Conservation (phyloP, 2,329 filamentous ascomycete genomes). For the Fusarium gaditjirri region DNA sequence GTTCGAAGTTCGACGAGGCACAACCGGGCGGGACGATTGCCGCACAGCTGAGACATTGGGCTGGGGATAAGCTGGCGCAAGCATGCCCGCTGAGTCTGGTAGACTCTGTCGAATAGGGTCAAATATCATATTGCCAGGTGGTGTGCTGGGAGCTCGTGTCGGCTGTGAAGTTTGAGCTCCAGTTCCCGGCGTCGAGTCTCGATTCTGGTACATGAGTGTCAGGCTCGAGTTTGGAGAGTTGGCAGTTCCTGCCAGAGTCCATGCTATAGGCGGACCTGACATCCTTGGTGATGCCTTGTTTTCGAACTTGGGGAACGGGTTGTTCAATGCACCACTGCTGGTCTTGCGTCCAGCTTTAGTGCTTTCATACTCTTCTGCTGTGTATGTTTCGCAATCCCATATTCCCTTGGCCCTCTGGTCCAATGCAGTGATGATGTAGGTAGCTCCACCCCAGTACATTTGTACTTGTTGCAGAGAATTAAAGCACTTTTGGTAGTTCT, state of each 20-base stretch:
- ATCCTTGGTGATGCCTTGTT: constrained; percentile 61
- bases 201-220: constrained; percentile 79
- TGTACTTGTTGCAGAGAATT: constrained; percentile 85
- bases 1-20: constrained; percentile 42
- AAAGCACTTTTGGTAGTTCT: constrained; percentile 89
- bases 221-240: constrained; percentile 87
- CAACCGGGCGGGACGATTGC: constrained; percentile 52
- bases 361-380: constrained; percentile 80
- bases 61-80: constrained; percentile 61
- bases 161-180: constrained; percentile 16
- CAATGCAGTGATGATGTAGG: constrained; percentile 86
- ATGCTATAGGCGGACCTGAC: constrained; percentile 70
- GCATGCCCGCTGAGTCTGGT: constrained; percentile 60
- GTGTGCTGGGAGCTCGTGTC: constrained; percentile 55
- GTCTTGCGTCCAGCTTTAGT: constrained; percentile 63
- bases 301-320: constrained; percentile 57
- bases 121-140: constrained; percentile 69
- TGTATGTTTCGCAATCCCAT: constrained; percentile 77
- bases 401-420: constrained; percentile 91
- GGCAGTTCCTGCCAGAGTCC: constrained; percentile 87
- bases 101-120: constrained; percentile 68
- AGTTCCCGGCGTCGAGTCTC: constrained; percentile 16
- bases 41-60: constrained; percentile 60
- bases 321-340: constrained; percentile 51
- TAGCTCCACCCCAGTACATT: constrained; percentile 85